Conservation (phyloP, 2,329 filamentous ascomycete species). For the Phoma sp. region DNA sequence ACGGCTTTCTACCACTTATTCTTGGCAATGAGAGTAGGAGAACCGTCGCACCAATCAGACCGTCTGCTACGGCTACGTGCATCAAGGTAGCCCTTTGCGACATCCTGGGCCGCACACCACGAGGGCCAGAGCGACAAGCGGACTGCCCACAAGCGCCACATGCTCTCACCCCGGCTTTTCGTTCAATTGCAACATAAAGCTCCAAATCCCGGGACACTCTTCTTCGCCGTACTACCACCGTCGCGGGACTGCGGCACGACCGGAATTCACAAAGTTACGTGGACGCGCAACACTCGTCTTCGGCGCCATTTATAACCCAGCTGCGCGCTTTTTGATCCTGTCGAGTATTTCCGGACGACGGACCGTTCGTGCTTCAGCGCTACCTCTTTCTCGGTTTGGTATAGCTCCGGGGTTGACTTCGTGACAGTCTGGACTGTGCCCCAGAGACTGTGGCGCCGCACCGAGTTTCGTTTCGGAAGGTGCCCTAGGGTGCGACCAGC, state of each 20-base stretch:
- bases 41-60: constrained; percentile 12
- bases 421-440: constrained; percentile 21
- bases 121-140: constrained; percentile 5
- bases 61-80: constrained; percentile 9
- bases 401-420: constrained; percentile 4
- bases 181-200: not conserved
- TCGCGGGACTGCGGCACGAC: constrained; percentile 4
- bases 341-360: constrained; percentile 5
- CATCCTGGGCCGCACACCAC: constrained; percentile 3
- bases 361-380: constrained; percentile 13
- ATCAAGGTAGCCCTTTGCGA: constrained; percentile 7
- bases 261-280: not conserved
- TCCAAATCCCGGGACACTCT: not conserved
- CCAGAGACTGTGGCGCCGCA: constrained; percentile 13
- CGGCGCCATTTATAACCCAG: constrained; percentile 1
- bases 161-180: not conserved
- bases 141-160: not conserved
- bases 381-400: constrained; percentile 7
- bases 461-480: constrained; percentile 25
- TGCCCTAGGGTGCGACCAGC: constrained; percentile 10
- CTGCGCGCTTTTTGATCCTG: constrained; percentile 14
- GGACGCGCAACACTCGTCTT: constrained; percentile 2
- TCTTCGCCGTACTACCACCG: not conserved
- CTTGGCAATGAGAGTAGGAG: constrained; percentile 6
- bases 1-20: not conserved